These are phyloP conservation scores for Skeletonema tropicum DNA, from an alignment of 108 stramenopile species.

Conservation along the genomic window DNA sequence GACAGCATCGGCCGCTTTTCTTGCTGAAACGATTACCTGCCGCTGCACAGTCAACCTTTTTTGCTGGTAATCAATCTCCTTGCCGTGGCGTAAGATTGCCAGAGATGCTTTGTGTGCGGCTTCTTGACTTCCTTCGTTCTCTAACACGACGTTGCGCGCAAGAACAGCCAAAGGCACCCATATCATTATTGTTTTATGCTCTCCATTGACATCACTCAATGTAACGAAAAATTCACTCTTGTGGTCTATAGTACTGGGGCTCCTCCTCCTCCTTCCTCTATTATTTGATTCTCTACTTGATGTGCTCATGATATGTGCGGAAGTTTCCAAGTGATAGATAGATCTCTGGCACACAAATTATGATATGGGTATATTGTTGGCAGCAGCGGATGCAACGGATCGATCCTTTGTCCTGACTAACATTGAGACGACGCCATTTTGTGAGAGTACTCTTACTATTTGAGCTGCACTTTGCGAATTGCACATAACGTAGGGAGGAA, in stretches of 20 bases:
- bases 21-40: background rate
- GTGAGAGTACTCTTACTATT: no score
- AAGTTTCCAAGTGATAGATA: no score
- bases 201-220: background rate
- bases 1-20: background rate
- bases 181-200: background rate
- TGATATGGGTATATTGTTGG: no score
- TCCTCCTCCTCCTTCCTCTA: background rate
- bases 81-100: background rate
- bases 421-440: no score
- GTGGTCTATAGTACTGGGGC: no score
- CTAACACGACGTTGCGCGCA: background rate
- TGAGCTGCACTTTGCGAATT: no score
- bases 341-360: no score
- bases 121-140: background rate
- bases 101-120: background rate
- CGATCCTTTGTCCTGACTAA: no score
- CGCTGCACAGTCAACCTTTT: background rate
- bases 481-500: no score
- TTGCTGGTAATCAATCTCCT: background rate
- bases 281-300: no score
- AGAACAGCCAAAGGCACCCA: background rate
- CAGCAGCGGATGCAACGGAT: no score
- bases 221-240: background rate
- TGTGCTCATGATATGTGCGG: no score